Base-by-base conservation (phyloP, 2,329 filamentous ascomycete species). In the Lachnellula subtilissima region DNA sequence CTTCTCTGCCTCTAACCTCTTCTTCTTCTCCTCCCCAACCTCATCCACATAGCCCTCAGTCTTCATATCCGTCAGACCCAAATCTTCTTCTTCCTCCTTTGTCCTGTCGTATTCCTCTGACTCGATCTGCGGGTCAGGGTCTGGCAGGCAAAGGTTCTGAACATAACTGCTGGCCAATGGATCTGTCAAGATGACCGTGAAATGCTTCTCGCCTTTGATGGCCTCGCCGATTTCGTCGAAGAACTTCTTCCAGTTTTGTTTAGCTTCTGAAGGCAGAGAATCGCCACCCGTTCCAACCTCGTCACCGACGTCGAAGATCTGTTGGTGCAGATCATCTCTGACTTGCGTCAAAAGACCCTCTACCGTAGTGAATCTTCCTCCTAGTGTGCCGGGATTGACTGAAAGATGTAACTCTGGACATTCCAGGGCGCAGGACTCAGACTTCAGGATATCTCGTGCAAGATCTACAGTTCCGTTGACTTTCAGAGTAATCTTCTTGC, bases 331-430 rank as follows among this genome's bases (percentile, higher is more conserved):
- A 72, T 99, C 93, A 69, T 94, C 87, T 60, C 92, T 88, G 57
- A 99, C 89, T 70, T 99, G 90, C 0, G 91, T 94, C 53, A 97
- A 78, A 19, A 97, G 83, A 59, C 94, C 94, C 73, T 99, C 94
- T 19, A 99, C 87, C 0, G 94, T 99, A 19, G 94, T 99, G 78
- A 99, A 99, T 56, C 94, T 87, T 17, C 94, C 94, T 58, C 94
- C 94, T 17, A 99, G 84, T 0, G 94, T 99, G 55, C 94, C 94
- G 0, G 93, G 91, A 73, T 96, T 91, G 61, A 97, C 91, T 52
- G 86, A 84, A 11, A 99, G 84, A 64, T 87, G 84, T 17, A 97
- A 85, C 70, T 99, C 92, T 0, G 91, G 88, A 71, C 91, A 96
- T 67, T 87, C 84, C 58, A 99, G 80, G 12, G 85, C 86, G 69